Percentiles rank a stretch among this genome's conserved stretches.
Evolutionary conservation across 2,329 filamentous ascomycete genomes (phyloP).

Genomic region (Hymenoscyphus salicellus): DNA sequence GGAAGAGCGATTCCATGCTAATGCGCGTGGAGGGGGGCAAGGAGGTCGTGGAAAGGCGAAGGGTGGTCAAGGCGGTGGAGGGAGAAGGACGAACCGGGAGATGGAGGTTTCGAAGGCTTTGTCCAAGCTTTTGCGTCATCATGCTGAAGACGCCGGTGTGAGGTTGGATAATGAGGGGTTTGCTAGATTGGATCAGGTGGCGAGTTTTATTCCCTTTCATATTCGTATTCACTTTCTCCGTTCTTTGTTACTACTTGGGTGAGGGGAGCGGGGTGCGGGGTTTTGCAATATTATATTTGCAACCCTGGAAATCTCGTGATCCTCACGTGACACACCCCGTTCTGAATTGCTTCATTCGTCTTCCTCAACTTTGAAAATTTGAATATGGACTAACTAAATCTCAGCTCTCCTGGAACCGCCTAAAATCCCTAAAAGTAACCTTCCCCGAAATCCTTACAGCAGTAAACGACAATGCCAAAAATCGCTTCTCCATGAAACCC

Average conservation of each 20-base stretch:
- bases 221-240: neutral
- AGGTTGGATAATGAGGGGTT: constrained; percentile 58
- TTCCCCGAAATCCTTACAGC: constrained; percentile 68
- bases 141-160: constrained; percentile 51
- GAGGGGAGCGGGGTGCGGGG: too few relatives aligned
- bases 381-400: neutral
- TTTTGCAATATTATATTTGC: neutral
- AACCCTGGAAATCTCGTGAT: constrained; percentile 14
- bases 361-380: neutral
- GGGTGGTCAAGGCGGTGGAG: constrained; percentile 21
- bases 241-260: neutral
- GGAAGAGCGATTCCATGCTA: constrained; percentile 6
- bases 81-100: constrained; percentile 27
- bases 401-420: constrained; percentile 38
- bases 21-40: constrained; percentile 8
- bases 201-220: constrained; percentile 41
- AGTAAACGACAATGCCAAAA: constrained; percentile 79
- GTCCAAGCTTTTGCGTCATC: constrained; percentile 36
- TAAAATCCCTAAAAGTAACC: constrained; percentile 70
- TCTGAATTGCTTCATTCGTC: neutral
- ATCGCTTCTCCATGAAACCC: constrained; percentile 78
- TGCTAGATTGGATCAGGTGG: constrained; percentile 56
- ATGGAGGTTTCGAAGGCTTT: constrained; percentile 35
- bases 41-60: constrained; percentile 14
- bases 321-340: neutral